Evolutionary conservation across 148 eudicot species (phyloP).

Genomic region (Rheum nobile): DNA sequence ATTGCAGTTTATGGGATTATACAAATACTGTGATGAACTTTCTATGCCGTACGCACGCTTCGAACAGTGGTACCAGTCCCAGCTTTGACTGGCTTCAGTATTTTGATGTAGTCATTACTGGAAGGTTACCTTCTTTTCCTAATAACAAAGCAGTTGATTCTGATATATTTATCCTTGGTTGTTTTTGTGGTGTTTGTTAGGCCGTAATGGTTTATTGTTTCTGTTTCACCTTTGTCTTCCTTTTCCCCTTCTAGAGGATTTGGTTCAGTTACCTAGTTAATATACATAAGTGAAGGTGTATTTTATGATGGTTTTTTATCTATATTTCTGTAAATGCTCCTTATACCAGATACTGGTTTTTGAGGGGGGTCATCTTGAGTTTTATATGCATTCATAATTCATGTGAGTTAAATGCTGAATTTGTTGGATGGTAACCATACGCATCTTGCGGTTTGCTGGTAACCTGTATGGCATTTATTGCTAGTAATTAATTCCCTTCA

Average conservation of each 20-base stretch:
- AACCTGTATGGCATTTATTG: neutral
- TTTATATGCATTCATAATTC: neutral
- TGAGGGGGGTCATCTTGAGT: neutral
- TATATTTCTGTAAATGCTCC: neutral
- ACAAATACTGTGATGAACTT: slow-evolving; percentile 92
- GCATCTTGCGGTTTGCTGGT: neutral
- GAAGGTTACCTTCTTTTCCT: slow-evolving; percentile 49
- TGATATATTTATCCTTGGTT: neutral
- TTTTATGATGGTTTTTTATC: neutral
- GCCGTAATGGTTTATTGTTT: neutral
- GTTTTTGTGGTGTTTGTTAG: too few species aligned
- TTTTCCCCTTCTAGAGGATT: neutral
- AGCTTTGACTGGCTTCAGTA: slow-evolving; percentile 78
- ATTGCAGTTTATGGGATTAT: slow-evolving; percentile 94
- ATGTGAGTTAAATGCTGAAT: neutral
- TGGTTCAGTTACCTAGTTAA: neutral
- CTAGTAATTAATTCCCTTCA: neutral
- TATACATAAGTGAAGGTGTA: neutral
- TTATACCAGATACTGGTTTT: neutral
- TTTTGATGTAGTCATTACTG: slow-evolving; percentile 92
- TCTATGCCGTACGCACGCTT: slow-evolving; percentile 49
- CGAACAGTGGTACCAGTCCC: slow-evolving; percentile 23
- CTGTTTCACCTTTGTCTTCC: neutral
- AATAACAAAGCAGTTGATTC: neutral
- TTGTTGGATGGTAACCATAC: neutral